Evolutionary conservation across 495 filamentous ascomycete genomes (phyloP).

Genomic region (Aspergillus hancockii): DNA sequence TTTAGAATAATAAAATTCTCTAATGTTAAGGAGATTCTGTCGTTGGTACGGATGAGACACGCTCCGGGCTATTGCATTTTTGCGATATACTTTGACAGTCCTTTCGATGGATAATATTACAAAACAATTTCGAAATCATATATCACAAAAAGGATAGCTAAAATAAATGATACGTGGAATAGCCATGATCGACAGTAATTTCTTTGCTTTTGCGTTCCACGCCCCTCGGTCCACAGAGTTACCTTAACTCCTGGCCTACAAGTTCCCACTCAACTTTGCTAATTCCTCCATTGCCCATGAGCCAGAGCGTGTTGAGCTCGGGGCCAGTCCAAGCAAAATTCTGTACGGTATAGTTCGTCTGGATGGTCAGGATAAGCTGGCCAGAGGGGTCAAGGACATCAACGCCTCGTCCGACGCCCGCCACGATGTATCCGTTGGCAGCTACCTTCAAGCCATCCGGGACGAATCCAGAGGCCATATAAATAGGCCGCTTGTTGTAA

Average conservation of each 20-base stretch:
- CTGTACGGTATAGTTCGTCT: slow-evolving; percentile 33
- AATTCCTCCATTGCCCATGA: slow-evolving; percentile 29
- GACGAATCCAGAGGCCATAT: slow-evolving; percentile 21
- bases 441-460: slow-evolving; percentile 34
- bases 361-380: slow-evolving; percentile 29
- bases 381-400: slow-evolving; percentile 30
- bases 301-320: slow-evolving; percentile 26
- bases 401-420: slow-evolving; percentile 21
- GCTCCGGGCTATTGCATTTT: background rate
- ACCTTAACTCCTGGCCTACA: slow-evolving; percentile 20
- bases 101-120: background rate
- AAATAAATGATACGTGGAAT: background rate
- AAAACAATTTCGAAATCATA: background rate
- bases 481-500: slow-evolving; percentile 28
- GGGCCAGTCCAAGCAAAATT: slow-evolving; percentile 34
- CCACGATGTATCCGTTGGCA: slow-evolving; percentile 27
- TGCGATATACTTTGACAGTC: background rate
- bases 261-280: slow-evolving; percentile 28
- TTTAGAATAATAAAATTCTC: slow-evolving; percentile 46
- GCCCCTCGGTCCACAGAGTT: background rate
- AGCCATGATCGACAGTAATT: background rate
- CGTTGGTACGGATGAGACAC: background rate
- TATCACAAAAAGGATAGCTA: background rate
- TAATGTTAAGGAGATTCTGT: slow-evolving; percentile 19
- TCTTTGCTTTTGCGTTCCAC: background rate